Evolutionary conservation across 495 filamentous ascomycete species (phyloP), one percentile per base, ranked within the genome.

Genomic region (Achaetomiella virescens): DNA sequence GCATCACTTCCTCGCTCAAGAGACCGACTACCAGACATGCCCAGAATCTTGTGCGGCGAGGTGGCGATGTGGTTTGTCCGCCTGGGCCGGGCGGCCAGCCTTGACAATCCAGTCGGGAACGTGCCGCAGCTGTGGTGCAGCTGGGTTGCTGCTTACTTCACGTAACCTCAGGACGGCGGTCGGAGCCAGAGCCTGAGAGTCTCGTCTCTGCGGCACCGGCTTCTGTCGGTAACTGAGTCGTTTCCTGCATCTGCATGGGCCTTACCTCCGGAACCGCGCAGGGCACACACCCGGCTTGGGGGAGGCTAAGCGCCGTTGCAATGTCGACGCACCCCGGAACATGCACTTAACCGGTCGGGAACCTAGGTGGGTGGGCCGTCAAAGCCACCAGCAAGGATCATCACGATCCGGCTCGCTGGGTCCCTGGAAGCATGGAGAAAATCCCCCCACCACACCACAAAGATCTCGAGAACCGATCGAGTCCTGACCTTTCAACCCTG

Each of bases 361-460:
- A 63, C 66, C 66, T 65, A 68, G 56, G 64, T 54, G 58, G 48
- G 62, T 62, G 68, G 68, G 58, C 65, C 66, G 37, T 57, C 49
- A 60, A 69, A 69, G 66, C 66, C 66, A 67, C 66, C 61, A 61
- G 64, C 64, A 50, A 54, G 56, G 66, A 68, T 68, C 66, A 68
- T 59, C 66, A 62, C 59, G 57, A 59, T 49, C 66, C 66, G 51
- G 56, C 53, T 52, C 42, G 60, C 56, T 63, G 62, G 65, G 55
- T 60, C 60, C 31, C 33, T 31, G 17, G 52, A n/a, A 36, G n/a
- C 10, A 27, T 5, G 29, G 22, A 33, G 43, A 31, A 14, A 40
- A 43, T 42, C 46, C 24, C 31, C 35, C 31, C 33, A 22, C 18
- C 24, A 47, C 56, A n/a, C n/a, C n/a, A n/a, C n/a, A n/a, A n/a